phyloP scores from a whole-genome alignment of 2,329 filamentous ascomycete genomes.

The Leptographium procerum region DNA sequence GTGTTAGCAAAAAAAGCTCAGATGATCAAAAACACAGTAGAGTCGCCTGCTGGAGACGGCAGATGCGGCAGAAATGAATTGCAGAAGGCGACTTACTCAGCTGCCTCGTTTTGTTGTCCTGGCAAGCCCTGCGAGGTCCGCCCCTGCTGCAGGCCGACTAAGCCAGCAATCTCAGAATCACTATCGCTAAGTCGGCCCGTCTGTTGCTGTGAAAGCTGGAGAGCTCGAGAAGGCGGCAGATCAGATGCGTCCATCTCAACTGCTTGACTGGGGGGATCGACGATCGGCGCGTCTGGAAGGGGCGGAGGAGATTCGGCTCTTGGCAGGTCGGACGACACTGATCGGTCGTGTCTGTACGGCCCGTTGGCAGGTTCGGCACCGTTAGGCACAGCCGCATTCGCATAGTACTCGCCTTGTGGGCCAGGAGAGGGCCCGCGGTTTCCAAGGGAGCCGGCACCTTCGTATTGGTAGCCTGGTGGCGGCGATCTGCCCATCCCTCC shows the following conservation, averaged over 20 bases:
- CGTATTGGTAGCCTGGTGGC: conserved; percentile 33
- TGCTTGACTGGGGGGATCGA: conserved; percentile 45
- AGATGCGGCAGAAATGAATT: background rate
- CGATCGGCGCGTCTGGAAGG: conserved; percentile 32
- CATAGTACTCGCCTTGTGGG: conserved; percentile 24
- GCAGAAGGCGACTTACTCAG: conserved; percentile 50
- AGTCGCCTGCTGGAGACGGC: too few relatives aligned
- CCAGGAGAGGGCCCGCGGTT: conserved; percentile 25
- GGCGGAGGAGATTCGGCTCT: conserved; percentile 56
- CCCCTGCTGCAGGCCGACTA: conserved; percentile 59
- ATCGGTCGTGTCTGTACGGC: conserved; percentile 30
- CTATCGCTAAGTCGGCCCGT: conserved; percentile 45
- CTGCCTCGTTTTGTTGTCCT: conserved; percentile 20
- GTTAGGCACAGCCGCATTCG: conserved; percentile 14
- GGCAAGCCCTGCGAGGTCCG: conserved; percentile 9
- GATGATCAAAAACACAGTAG: too few relatives aligned
- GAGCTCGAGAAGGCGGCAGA: conserved; percentile 33
- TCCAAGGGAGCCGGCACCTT: conserved; percentile 18
- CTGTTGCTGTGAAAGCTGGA: conserved; percentile 27
- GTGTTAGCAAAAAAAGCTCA: background rate
- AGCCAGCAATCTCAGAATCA: conserved; percentile 61
- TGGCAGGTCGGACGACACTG: conserved; percentile 31
- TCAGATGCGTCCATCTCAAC: conserved; percentile 71
- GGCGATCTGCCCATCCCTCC: conserved; percentile 29
- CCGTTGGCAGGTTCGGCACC: conserved; percentile 20